phyloP scores from a whole-genome alignment of 179 eudicot species.

The Monotropa hypopitys region DNA sequence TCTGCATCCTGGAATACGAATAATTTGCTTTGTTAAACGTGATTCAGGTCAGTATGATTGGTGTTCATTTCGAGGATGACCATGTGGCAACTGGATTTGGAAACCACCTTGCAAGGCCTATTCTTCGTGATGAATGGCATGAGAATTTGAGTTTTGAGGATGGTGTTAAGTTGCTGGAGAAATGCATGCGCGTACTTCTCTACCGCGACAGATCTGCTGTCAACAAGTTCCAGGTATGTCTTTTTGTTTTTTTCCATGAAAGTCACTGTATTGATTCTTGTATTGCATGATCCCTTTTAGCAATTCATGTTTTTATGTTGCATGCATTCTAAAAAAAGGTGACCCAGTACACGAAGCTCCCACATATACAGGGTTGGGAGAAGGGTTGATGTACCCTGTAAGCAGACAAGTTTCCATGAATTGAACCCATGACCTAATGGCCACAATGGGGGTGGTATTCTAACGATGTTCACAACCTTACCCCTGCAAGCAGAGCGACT shows the following conservation, averaged over 20 bases:
- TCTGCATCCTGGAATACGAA: neutral
- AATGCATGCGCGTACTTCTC: conserved; percentile 89
- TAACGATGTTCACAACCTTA: neutral
- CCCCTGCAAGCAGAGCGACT: too few species aligned
- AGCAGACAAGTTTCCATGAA: too few species aligned
- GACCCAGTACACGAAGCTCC: too few species aligned
- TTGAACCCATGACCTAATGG: too few species aligned
- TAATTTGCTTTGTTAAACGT: neutral
- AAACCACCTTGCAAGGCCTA: conserved; percentile 87
- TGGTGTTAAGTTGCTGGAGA: conserved; percentile 76
- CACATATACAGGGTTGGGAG: too few species aligned
- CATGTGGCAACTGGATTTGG: conserved; percentile 96
- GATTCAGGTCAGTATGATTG: conserved; percentile 87
- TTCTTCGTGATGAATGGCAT: conserved; percentile 91
- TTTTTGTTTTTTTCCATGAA: neutral
- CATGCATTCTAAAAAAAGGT: too few species aligned
- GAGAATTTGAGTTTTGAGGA: conserved; percentile 76
- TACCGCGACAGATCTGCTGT: conserved; percentile 95
- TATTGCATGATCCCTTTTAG: neutral
- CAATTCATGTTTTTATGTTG: too few species aligned
- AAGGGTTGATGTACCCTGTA: too few species aligned
- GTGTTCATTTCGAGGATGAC: conserved; percentile 91
- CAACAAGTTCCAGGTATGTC: conserved; percentile 82
- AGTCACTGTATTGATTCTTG: neutral
- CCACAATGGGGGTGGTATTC: neutral